Evolutionary conservation across 2,329 filamentous ascomycete genomes (phyloP), one percentile per base, ranked within the genome.

Genomic region (Colletotrichum magnum): DNA sequence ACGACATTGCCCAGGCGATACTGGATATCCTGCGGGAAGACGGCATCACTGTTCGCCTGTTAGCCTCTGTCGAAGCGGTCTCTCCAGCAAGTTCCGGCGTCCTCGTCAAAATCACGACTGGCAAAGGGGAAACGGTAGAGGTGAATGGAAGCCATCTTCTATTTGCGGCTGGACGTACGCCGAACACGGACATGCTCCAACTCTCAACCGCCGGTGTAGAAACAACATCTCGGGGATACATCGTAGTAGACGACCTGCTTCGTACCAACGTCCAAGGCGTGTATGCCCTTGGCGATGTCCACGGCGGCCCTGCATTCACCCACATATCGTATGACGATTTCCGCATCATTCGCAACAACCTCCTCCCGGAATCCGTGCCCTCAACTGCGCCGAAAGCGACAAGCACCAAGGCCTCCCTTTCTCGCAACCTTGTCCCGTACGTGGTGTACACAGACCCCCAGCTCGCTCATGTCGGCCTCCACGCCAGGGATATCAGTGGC

Each of bases 311-410:
- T 6, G 84, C 84, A 15, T 88, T 88, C 74, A 88, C 86, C 2
- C 86, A 88, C 75, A 82, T 88, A 71, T 86, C 84, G 4, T 88
- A 87, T 77, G 86, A 88, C 75, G 86, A 88, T 76, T 87, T 82
- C 74, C 84, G 86, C 64, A 83, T 89, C 74, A 72, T 88, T 53
- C 79, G 81, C 26, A 76, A 79, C 68, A 87, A 86, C 69, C 72
- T 87, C 54, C 72, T 85, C 45, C 73, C 75, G 45, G 68, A 70
- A 5, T 58, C 73, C 24, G 71, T 75, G n/a, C 59, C 72, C 26
- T 41, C 72, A 53, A 73, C 74, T 2, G 75, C 75, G 16, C 75
- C 75, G 26, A 64, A 76, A 16, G 73, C 77, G 51, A 60, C 68
- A 26, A 43, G 60, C 9, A 72, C 72, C 7, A 66, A 71, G 45